These are phyloP conservation scores for Polyporus arcularius DNA, from an alignment of 768 basidiomycete species.

Conservation along the genomic window DNA sequence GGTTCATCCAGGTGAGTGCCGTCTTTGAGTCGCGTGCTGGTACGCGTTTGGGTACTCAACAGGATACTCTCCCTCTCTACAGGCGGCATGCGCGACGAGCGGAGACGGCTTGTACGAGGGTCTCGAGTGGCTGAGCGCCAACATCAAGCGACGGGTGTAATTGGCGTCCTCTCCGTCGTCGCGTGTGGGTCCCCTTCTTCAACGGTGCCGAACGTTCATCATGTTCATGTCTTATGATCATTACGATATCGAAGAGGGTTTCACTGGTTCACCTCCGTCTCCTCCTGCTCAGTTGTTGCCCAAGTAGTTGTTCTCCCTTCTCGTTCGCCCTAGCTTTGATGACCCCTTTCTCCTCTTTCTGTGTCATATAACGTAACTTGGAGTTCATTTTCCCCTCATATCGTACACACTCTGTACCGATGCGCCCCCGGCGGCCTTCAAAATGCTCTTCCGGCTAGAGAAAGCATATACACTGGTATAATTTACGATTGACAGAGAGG, in stretches of 20 bases:
- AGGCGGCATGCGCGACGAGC: constrained; percentile 98
- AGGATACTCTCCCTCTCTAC: constrained; percentile 1
- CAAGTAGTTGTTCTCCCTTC: constrained; percentile 8
- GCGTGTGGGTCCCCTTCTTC: constrained; percentile 45
- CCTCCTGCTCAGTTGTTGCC: constrained; percentile 18
- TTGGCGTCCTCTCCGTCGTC: constrained; percentile 45
- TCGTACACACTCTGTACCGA: constrained; percentile 18
- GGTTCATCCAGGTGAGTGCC: constrained; percentile 91
- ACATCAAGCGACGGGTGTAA: constrained; percentile 86
- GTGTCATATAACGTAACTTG: constrained; percentile 29
- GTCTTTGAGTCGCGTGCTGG: constrained; percentile 6
- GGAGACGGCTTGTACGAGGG: constrained; percentile 99
- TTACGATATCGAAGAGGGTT: constrained; percentile 36
- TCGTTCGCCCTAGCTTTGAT: constrained; percentile 9
- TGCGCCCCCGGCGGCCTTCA: constrained; percentile 23
- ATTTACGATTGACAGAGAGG: constrained; percentile 6
- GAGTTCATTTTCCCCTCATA: constrained; percentile 20
- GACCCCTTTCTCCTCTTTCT: constrained; percentile 11
- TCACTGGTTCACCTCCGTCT: constrained; percentile 15
- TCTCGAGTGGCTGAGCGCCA: constrained; percentile 92
- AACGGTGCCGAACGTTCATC: constrained; percentile 36
- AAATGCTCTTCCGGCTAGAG: constrained; percentile 28
- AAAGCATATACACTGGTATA: constrained; percentile 29
- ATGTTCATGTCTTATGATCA: constrained; percentile 56
- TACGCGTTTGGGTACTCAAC: not conserved